Percentiles rank a stretch among this genome's conserved stretches.
Conservation (phyloP, 495 filamentous ascomycete species). For the Alectoria sarmentosa region DNA sequence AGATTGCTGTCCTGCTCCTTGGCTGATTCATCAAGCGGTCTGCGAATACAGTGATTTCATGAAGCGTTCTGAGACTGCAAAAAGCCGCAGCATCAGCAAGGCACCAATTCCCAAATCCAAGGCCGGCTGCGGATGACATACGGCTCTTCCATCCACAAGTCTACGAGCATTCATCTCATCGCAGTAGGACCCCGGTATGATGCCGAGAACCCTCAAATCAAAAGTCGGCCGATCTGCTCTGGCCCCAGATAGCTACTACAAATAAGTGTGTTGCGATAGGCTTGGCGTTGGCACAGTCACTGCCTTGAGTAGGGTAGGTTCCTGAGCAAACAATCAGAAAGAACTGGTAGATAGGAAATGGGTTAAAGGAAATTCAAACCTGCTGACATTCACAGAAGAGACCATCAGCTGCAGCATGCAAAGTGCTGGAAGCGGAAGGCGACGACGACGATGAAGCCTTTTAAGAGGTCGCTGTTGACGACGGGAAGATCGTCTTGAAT, state of each 20-base stretch:
- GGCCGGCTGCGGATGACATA: neutral
- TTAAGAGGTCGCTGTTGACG: too few species aligned
- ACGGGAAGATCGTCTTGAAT: neutral
- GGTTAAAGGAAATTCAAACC: too few species aligned
- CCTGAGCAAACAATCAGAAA: neutral
- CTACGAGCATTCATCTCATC: neutral
- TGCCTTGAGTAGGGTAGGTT: neutral
- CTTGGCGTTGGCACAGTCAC: neutral
- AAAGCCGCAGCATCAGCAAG: neutral
- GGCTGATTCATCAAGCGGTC: neutral
- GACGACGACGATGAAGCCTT: neutral
- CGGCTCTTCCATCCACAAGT: neutral
- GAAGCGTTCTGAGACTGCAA: neutral
- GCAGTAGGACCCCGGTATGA: neutral
- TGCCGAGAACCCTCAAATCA: neutral
- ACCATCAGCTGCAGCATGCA: too few species aligned
- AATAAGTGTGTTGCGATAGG: neutral
- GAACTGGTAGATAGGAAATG: neutral
- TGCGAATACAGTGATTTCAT: neutral
- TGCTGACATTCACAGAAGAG: neutral
- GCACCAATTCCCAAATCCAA: neutral
- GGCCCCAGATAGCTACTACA: neutral
- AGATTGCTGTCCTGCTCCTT: neutral
- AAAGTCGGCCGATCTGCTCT: neutral
- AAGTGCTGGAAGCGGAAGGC: neutral